Evolutionary conservation across 2,329 filamentous ascomycete species (phyloP).

Genomic region (Cryoendolithus antarcticus): DNA sequence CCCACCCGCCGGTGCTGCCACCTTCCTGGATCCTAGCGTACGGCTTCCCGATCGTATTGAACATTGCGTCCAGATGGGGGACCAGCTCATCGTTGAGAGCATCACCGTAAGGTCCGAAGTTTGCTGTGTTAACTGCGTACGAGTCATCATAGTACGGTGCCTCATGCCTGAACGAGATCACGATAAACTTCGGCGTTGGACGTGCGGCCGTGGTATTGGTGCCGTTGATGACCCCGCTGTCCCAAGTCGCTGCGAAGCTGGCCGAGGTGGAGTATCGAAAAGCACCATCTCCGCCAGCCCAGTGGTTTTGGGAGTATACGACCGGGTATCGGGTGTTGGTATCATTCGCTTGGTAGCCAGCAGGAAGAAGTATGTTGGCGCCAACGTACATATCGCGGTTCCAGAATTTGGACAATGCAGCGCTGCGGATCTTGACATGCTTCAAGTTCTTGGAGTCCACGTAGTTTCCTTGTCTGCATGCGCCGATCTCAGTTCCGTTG

Average conservation of each 20-base stretch:
- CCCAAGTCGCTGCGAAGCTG: constrained; percentile 15
- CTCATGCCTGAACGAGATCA: constrained; percentile 27
- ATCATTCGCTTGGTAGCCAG: constrained; percentile 22
- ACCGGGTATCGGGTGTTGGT: constrained; percentile 23
- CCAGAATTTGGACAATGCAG: constrained; percentile 25
- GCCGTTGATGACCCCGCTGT: constrained; percentile 20
- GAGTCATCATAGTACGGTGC: constrained; percentile 28
- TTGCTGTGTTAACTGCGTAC: constrained; percentile 28
- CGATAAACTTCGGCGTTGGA: constrained; percentile 24
- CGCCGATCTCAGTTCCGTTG: constrained; percentile 25
- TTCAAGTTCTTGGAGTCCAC: constrained; percentile 22
- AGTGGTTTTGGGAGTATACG: constrained; percentile 25
- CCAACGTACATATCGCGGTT: constrained; percentile 25
- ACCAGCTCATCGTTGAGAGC: constrained; percentile 30
- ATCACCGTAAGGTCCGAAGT: constrained; percentile 28
- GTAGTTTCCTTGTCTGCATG: constrained; percentile 28
- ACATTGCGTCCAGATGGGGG: constrained; percentile 22
- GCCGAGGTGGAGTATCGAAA: constrained; percentile 12
- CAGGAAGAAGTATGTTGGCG: constrained; percentile 24
- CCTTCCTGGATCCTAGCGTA: constrained; percentile 27
- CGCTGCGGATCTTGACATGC: constrained; percentile 27
- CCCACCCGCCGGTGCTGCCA: constrained; percentile 27
- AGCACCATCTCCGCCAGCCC: constrained; percentile 16
- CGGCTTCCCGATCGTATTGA: constrained; percentile 25
- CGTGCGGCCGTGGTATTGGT: constrained; percentile 16